A percentile compares a stretch with the other conserved stretches of the same genome.
Conservation (phyloP, 495 filamentous ascomycete species). For the Penicillium waksmanii region DNA sequence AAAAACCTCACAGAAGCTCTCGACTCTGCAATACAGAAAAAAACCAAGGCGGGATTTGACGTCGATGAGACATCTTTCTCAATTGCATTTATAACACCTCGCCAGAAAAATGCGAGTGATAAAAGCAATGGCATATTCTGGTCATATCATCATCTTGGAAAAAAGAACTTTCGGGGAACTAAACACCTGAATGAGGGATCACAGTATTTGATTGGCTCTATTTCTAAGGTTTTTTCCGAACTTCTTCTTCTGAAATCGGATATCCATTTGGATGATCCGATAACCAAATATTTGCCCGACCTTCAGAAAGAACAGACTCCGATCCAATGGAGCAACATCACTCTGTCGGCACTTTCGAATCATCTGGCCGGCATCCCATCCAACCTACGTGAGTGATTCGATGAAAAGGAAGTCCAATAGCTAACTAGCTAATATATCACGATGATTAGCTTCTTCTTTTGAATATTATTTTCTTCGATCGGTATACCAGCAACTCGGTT, state of each 20-base stretch:
- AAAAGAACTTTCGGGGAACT: conserved; percentile 8
- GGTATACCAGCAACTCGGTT: conserved; percentile 10
- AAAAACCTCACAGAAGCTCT: conserved; percentile 4
- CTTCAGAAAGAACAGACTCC: conserved; percentile 1
- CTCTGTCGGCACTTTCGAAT: conserved; percentile 17
- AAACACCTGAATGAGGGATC: conserved; percentile 9
- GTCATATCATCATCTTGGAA: conserved; percentile 25
- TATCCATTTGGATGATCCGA: conserved; percentile 13
- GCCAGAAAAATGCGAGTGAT: conserved; percentile 2
- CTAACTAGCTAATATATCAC: too few relatives aligned
- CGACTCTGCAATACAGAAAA: conserved; percentile 13
- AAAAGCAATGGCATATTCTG: conserved; percentile 12
- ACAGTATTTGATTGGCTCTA: conserved; percentile 24
- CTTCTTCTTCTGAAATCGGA: conserved; percentile 21
- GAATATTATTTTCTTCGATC: too few relatives aligned
- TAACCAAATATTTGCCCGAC: conserved; percentile 20
- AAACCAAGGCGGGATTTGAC: conserved; percentile 20
- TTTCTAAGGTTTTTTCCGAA: conserved; percentile 23
- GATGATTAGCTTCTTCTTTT: background rate
- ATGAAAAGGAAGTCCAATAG: too few relatives aligned
- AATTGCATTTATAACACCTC: conserved; percentile 13
- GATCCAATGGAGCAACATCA: conserved; percentile 20
- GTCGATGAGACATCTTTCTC: conserved; percentile 22
- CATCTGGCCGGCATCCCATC: conserved; percentile 21
- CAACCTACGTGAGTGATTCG: conserved; percentile 10